Percentiles rank a stretch among this genome's conserved stretches.
Conservation (phyloP, 257 asterid species). For the Scutellaria minor region DNA sequence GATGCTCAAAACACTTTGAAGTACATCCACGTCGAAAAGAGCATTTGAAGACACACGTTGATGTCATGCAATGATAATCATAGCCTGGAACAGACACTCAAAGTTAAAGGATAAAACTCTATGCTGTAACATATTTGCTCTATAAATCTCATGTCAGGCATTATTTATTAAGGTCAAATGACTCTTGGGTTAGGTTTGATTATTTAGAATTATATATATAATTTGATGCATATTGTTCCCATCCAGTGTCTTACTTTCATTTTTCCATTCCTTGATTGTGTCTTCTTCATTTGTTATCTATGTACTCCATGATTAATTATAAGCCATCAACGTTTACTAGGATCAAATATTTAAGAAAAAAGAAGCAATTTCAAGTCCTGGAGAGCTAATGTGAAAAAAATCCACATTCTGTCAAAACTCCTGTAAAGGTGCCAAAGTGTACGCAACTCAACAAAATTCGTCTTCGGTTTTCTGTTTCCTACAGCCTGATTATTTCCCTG, state of each 20-base stretch:
- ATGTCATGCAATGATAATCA: conserved; percentile 95
- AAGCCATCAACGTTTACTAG: background rate
- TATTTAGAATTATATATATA: background rate
- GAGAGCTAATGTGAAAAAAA: conserved; percentile 81
- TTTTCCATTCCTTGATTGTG: too few relatives aligned
- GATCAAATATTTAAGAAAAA: conserved; percentile 4
- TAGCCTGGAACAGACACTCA: conserved; percentile 62
- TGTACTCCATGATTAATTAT: conserved; percentile 18
- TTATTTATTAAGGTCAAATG: background rate
- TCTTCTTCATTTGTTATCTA: background rate
- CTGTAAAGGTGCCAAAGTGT: conserved; percentile 96
- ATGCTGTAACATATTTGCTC: background rate
- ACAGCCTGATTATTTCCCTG: conserved; percentile 60
- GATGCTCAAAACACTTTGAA: conserved; percentile 82
- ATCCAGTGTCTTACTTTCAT: background rate
- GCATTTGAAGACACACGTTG: conserved; percentile 60
- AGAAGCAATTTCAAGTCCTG: conserved; percentile 58
- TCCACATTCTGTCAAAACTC: conserved; percentile 97
- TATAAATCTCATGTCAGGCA: background rate
- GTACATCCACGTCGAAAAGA: conserved; percentile 65
- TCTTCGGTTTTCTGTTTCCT: conserved; percentile 86
- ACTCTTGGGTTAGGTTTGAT: background rate
- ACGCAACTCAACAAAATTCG: conserved; percentile 95
- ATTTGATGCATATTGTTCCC: conserved; percentile 15
- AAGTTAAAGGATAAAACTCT: conserved; percentile 22